Evolutionary conservation across 345 rosid genomes (phyloP), one percentile per base, ranked within the genome.

Genomic region (Stellera chamaejasme): DNA sequence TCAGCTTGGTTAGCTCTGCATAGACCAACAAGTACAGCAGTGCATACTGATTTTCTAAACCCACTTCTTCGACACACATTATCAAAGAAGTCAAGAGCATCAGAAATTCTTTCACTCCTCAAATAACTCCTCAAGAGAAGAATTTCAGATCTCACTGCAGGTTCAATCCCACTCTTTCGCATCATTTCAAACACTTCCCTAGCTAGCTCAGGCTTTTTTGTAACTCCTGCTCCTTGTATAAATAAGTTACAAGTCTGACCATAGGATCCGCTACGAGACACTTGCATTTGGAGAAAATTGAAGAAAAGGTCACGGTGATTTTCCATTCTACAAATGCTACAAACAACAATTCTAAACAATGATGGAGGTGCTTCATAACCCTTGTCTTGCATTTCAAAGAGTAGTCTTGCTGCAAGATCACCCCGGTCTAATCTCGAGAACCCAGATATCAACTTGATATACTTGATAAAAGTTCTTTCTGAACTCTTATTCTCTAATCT

Each of bases 181-280:
- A 93, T 89, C 74, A 78, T 68, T 67, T 86, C 83, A 66, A 67
- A 84, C 39, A 77, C 80, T 59, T 69, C 48, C 71, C 83, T 82
- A 43, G 94, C 96, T 32, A 93, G 68, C 27, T 81, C 80, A 43
- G 96, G 96, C 44, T 63, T 80, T 55, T 61, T 69, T 48, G 88
- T 84, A 67, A 62, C 62, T 62, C 89, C 97, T 57, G 84, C 94
- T 79, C 91, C 99, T 68, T 73, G 70, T 9, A 89, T 81, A 77
- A 84, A 86, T 57, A 61, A 50, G 65, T 82, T 73, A 68, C 66
- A 93, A 54, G 72, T 63, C 16, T 53, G 32, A 63, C 26, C 9
- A 36, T 55, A 61, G 16, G 71, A 69, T 68, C 60, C 71, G 43
- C 43, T 58, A 36, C n/a, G 58, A 64, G 83, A 75, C 68, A 88